Evolutionary conservation across 441 rosid genomes (phyloP), one percentile per base, ranked within the genome.

Genomic region (Populus hybrid): DNA sequence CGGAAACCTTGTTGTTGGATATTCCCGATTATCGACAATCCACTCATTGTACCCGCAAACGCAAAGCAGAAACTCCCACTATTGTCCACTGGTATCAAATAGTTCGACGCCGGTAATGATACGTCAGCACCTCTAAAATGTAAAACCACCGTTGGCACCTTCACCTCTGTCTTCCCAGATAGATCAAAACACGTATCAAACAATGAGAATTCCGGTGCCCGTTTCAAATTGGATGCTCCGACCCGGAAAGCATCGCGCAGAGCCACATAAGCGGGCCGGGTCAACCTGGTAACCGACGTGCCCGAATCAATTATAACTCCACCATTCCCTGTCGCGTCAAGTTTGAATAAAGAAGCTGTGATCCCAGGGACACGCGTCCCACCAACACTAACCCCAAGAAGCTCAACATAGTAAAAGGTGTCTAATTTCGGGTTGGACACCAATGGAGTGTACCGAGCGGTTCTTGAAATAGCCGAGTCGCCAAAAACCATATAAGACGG

Each of bases 271-370:
- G 99, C 97, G 61, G 90, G 82, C 46, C 88, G 86, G 59, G 93
- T 93, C 81, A 95, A 65, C 2, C 99, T 84, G 71, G 98, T 95
- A 24, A 93, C 99, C 6, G 99, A 93, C 0, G 97, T 95, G 16
- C 99, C 99, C 68, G 98, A 95, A 76, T 95, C 99, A 9, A 95
- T 85, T 8, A 95, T 93, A 10, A 95, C 95, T 6, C 99, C 99
- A 1, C 99, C 98, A 78, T 87, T 85, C 1, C 99, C 98, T 10
- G 87, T 77, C 11, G 71, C 81, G 72, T 87, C 95, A 42, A 93
- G 88, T 77, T 90, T 92, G 84, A 95, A 95, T 3, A 91, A 80
- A 2, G 95, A 85, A 63, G 93, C 85, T 42, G 83, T 87, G 76
- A 93, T 88, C 66, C 95, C 87, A 0, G 78, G 82, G 79, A 95